phyloP scores from a whole-genome alignment of 169 alveolate genomes.

The Plasmodium ovale region DNA sequence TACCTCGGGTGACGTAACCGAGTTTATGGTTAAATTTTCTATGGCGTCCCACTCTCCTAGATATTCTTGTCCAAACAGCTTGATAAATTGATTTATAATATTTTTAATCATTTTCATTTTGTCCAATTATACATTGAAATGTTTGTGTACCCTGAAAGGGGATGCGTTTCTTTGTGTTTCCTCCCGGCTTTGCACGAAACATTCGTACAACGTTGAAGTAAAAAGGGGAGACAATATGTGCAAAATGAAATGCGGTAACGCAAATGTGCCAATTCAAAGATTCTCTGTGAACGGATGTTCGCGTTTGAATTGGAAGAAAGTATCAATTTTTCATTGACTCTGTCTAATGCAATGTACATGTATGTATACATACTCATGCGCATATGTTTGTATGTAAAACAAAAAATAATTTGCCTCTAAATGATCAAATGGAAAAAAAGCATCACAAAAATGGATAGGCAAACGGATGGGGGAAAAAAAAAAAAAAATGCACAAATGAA shows the following conservation, averaged over 20 bases:
- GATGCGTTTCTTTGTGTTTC: background rate
- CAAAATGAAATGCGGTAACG: too few relatives aligned
- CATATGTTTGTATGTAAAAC: background rate
- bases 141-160: background rate
- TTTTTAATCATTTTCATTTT: constrained; percentile 78
- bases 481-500: background rate
- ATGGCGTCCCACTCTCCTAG: constrained; percentile 87
- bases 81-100: constrained; percentile 81
- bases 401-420: background rate
- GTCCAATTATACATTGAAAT: background rate
- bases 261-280: too few relatives aligned
- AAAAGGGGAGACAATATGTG: too few relatives aligned
- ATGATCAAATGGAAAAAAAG: too few relatives aligned
- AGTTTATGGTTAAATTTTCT: constrained; percentile 81
- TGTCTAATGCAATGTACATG: background rate
- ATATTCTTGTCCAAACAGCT: constrained; percentile 83
- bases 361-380: background rate
- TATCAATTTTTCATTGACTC: background rate
- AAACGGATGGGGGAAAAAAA: background rate
- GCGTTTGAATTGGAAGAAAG: background rate
- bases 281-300: too few relatives aligned
- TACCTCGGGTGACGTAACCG: constrained; percentile 84
- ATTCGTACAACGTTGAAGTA: background rate
- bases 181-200: background rate
- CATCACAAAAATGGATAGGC: background rate